Evolutionary conservation across 2,329 filamentous ascomycete species (phyloP), one percentile per base, ranked within the genome.

Genomic region (Dryadomyces quercus-mongolicae): DNA sequence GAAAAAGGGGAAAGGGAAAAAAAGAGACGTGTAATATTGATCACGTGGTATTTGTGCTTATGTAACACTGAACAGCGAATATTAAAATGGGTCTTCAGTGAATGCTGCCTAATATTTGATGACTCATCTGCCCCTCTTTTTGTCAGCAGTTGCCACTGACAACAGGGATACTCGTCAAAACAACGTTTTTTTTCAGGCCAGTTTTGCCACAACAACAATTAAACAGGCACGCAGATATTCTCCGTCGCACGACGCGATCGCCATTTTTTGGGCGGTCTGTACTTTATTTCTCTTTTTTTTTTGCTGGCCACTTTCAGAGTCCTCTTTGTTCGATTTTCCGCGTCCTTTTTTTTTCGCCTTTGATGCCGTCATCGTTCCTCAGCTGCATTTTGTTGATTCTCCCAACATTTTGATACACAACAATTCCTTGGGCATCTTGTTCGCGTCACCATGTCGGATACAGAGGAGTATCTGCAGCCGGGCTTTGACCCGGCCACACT

Each of bases 401-500:
- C 6, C 36, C 49, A 9, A 44, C 40, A 16, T 22, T 18, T 42
- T 51, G 12, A 20, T 31, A 15, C 21, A 25, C 25, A 7, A n/a
- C 5, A 20, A 36, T 10, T 31, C 7, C 3, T 20, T 13, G 10
- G 21, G 7, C 2, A 7, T 13, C 22, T 18, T 10, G 44, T 51
- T 68, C 52, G 25, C 18, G n/a, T 25, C 18, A 44, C 18, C 60
- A 84, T 84, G 81, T 77, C 78, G 31, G 81, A 85, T 63, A 73
- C 81, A 59, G 87, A 91, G 61, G 86, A 89, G 61, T 98, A 97
- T 67, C 83, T 97, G 36, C 82, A 91, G 65, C 79, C 88, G 54
- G 88, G 81, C 62, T 97, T 96, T 67, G 89, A 98, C 67, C 83
- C 93, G 20, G 77, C 78, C 65, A 81, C 79, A 59, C 80, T 97